These are phyloP conservation scores for Isoetes taiwanensis DNA, from an alignment of 75 land plant genomes.

Conservation along the genomic window DNA sequence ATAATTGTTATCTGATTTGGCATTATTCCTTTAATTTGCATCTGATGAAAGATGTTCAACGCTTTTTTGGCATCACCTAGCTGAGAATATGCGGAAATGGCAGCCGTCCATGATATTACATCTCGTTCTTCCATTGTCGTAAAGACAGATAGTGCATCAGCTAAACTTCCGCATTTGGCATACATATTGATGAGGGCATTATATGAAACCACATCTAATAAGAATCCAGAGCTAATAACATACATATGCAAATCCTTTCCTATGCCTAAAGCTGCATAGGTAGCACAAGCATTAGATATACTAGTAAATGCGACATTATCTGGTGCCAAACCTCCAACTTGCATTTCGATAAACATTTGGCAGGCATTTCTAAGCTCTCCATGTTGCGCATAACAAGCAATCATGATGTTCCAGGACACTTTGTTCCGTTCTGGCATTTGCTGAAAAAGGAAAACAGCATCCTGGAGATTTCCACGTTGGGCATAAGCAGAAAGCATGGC, in stretches of 20 bases:
- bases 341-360: background rate
- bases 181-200: background rate
- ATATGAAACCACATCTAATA: background rate
- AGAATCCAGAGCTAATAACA: background rate
- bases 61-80: background rate
- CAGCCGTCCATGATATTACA: conserved; percentile 16
- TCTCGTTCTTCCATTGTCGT: background rate
- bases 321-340: background rate
- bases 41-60: conserved; percentile 3
- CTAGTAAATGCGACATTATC: background rate
- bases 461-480: conserved; percentile 9
- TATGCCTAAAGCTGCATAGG: background rate
- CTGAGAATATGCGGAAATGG: conserved; percentile 14
- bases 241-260: background rate
- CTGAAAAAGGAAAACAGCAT: no score
- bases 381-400: background rate
- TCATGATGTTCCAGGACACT: background rate
- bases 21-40: background rate
- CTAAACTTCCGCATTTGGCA: conserved; percentile 1
- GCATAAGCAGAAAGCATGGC: conserved; percentile 19
- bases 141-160: background rate
- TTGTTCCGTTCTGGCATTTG: conserved; percentile 2
- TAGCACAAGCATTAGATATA: background rate
- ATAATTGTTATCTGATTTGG: conserved; percentile 8
- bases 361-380: background rate